A percentile compares a stretch with the other conserved stretches of the same genome.
phyloP scores from a whole-genome alignment of 306 rosid genomes.

The Astragalus membranaceus region DNA sequence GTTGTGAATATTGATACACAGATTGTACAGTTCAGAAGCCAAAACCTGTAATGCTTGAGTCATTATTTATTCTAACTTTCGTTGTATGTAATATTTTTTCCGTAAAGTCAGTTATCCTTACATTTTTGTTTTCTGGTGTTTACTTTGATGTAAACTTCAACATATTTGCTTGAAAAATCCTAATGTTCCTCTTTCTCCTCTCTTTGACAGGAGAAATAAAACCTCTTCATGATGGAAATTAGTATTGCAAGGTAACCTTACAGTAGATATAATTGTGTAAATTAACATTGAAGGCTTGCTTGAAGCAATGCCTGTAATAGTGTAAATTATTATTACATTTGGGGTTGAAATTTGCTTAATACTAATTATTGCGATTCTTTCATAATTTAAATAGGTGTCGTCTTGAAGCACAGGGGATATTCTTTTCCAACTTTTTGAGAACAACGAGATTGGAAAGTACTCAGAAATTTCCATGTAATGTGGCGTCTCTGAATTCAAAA shows the following conservation, averaged over 20 bases:
- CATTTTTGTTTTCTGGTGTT: neutral
- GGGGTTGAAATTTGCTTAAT: neutral
- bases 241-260: constrained; percentile 31
- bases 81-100: neutral
- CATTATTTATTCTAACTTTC: constrained; percentile 1
- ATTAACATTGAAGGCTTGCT: neutral
- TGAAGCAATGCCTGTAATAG: neutral
- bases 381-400: constrained; percentile 25
- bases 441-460: constrained; percentile 21
- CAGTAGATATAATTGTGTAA: neutral
- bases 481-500: constrained; percentile 11
- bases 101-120: neutral
- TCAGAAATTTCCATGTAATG: constrained; percentile 8
- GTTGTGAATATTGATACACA: neutral
- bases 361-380: neutral
- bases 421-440: constrained; percentile 29
- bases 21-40: neutral
- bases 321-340: neutral
- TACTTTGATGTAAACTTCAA: neutral
- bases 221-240: constrained; percentile 27
- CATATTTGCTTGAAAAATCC: neutral
- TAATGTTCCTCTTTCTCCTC: neutral
- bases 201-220: constrained; percentile 18
- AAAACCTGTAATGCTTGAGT: neutral
- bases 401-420: constrained; percentile 25